Base-by-base conservation (phyloP, 2,329 filamentous ascomycete species). In the Monosporascus sp. region DNA sequence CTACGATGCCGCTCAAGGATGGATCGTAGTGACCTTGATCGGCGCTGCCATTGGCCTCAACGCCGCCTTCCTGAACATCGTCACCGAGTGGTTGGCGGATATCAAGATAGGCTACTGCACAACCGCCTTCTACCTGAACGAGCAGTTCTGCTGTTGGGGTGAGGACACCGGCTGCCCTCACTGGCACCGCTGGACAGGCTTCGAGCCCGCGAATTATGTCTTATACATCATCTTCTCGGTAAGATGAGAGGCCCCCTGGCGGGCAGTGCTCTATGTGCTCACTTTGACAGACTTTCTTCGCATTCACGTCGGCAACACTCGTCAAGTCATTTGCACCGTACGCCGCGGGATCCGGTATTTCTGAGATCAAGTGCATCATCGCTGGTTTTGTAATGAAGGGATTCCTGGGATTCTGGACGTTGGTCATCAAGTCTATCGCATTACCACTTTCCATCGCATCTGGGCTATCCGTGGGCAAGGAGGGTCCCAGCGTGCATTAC, bases 351-450 rank as follows among this genome's bases (percentile, higher is more conserved):
- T 96, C 91, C 14, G 94, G 94, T 41, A 99, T 99, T 54, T 97
- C 91, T 14, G 94, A 99, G 74, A 99, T 99, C 79, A 99, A 99
- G 72, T 96, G 91, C 72, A 97, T 99, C 67, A 96, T 99, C 66
- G 94, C 93, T 5, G 94, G 94, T 3, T 99, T 99, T 68, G 90
- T 97, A 49, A 99, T 99, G 94, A 97, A 97, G 72, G 94, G 92
- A 0, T 99, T 99, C 66, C 79, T 99, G 17, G 91, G 93, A 20
- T 87, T 87, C 63, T 91, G 91, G 82, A 97, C 94, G 5, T 77
- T 99, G 35, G 71, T 94, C 55, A 97, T 99, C 74, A 99, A 99
- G 74, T 96, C 91, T 0, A 83, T 97, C 52, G 89, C 88, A 24
- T 76, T 99, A 48, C 94, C 94, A 1, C 77, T 99, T 45, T 89